These are phyloP conservation scores for Russula compacta DNA, from an alignment of 768 basidiomycete species.

Conservation along the genomic window DNA sequence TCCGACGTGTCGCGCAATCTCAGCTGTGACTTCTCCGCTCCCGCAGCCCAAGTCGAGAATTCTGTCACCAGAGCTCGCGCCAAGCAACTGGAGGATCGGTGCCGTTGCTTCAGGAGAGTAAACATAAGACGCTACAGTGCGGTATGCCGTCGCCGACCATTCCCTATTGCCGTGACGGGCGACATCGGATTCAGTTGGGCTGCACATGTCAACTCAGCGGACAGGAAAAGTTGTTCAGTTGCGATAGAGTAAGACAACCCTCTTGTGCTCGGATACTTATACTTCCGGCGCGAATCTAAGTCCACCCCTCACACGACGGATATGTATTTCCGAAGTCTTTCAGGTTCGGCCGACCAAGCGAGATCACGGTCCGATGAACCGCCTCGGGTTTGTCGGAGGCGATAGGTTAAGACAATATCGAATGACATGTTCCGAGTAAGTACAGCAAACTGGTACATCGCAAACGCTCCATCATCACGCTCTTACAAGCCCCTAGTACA, in stretches of 20 bases:
- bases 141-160: conserved; percentile 56
- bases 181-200: neutral
- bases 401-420: neutral
- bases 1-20: conserved; percentile 47
- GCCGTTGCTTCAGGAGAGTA: conserved; percentile 48
- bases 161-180: neutral
- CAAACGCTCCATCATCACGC: neutral
- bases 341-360: conserved; percentile 3
- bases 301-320: neutral
- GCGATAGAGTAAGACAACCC: neutral
- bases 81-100: conserved; percentile 50
- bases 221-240: too few relatives aligned
- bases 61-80: conserved; percentile 55
- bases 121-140: conserved; percentile 58
- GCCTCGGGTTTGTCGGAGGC: neutral
- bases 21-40: conserved; percentile 64
- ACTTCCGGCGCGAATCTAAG: neutral
- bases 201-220: neutral
- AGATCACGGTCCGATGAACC: neutral
- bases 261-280: neutral
- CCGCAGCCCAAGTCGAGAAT: conserved; percentile 80
- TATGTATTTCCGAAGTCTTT: neutral
- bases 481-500: neutral
- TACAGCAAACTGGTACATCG: neutral
- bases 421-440: neutral